Conservation (phyloP, 2,329 filamentous ascomycete species). For the Corinectria fuckeliana region DNA sequence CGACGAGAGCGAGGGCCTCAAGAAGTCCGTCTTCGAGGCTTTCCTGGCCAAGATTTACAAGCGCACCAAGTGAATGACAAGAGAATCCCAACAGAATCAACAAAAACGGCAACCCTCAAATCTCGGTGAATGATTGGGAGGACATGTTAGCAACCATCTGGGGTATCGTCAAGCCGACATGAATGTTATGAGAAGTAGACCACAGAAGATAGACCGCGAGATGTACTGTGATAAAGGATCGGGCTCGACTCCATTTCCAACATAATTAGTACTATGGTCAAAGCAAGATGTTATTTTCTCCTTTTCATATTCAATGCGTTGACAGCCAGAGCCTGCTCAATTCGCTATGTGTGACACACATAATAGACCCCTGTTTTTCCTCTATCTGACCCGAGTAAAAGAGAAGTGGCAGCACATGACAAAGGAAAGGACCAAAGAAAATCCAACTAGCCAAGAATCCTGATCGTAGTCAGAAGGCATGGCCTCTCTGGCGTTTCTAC, state of each 20-base stretch:
- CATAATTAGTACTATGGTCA: slow-evolving; percentile 3
- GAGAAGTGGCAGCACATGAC: not conserved
- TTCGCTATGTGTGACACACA: slow-evolving; percentile 1
- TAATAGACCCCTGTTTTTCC: not conserved
- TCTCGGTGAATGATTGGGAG: not conserved
- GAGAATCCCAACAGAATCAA: slow-evolving; percentile 6
- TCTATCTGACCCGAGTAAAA: slow-evolving; percentile 6
- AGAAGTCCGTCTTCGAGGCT: slow-evolving; percentile 86
- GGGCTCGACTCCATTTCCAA: slow-evolving; percentile 1
- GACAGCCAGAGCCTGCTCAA: slow-evolving; percentile 21
- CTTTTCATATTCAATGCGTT: slow-evolving; percentile 6
- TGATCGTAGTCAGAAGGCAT: not conserved
- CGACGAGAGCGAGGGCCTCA: slow-evolving; percentile 87
- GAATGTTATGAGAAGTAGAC: slow-evolving; percentile 12
- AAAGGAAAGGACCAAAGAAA: not conserved
- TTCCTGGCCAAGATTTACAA: slow-evolving; percentile 99
- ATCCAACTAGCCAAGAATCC: not conserved
- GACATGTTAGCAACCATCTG: not conserved
- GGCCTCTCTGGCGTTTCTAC: not conserved
- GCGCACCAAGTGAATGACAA: slow-evolving; percentile 77
- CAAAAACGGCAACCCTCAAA: not conserved
- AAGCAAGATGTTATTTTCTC: slow-evolving; percentile 13
- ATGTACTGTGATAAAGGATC: slow-evolving; percentile 6
- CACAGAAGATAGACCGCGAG: not conserved
- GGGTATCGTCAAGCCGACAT: not conserved